Evolutionary conservation across 2,329 filamentous ascomycete species (phyloP), one percentile per base, ranked within the genome.

Genomic region (Colletotrichum orchidophilum): DNA sequence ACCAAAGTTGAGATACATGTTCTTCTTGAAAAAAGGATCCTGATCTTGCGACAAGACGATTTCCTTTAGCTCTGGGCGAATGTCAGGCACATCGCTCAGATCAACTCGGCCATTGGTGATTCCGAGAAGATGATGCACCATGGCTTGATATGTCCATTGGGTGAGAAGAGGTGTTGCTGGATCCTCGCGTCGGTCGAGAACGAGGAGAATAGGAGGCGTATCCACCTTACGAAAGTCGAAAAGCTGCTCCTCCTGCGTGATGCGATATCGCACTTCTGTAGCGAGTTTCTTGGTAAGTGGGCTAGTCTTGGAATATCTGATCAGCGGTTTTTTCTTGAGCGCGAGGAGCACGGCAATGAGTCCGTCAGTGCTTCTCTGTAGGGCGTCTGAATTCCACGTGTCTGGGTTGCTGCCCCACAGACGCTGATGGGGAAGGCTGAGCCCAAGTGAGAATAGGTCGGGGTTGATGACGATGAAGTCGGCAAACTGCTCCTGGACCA

Each of bases 81-180:
- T 90, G 65, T 97, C 95, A 13, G 94, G 94, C 0, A 97, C 91
- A 66, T 94, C 89, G 73, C 92, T 93, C 39, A 99, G 86, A 78
- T 97, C 93, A 0, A 99, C 96, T 61, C 96, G 90, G n/a, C 96
- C 96, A 79, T 98, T 98, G 70, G 93, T 90, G 75, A 99, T 97
- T 5, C 96, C 96, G 13, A 99, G 86, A 2, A 98, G 84, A 78
- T 99, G 96, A 79, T 99, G 96, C 0, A 99, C 96, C 95, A 99
- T 99, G n/a, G 96, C 96, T 82, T 99, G 96, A 78, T 99, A 99
- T 29, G 96, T 99, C 96, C 96, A 99, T 80, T 99, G 96, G 3
- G 95, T 97, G 59, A 99, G 87, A 12, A 99, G 85, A 0, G 96
- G 96, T 3, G 96, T 99, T 61, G 98, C 93, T 0, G 96, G 96